Conservation (phyloP, 1,284 basidiomycete genomes). For the Tylopilus sp. region DNA sequence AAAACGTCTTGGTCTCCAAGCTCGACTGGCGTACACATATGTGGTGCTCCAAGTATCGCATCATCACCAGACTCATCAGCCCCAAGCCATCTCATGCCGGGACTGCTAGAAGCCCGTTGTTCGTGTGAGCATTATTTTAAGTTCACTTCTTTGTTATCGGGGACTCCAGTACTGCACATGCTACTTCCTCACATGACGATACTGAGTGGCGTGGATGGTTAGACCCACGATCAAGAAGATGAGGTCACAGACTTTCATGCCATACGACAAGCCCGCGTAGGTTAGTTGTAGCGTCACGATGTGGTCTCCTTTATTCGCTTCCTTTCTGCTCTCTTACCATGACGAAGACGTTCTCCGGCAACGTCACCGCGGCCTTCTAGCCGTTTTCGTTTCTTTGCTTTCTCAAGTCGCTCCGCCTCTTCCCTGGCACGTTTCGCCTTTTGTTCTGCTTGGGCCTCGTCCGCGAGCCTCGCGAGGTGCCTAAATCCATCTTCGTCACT, state of each 20-base stretch:
- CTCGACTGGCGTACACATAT: neutral
- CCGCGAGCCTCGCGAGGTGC: constrained; percentile 34
- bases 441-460: constrained; percentile 29
- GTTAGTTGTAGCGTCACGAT: constrained; percentile 9
- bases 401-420: constrained; percentile 30
- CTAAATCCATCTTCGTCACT: constrained; percentile 38
- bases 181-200: constrained; percentile 1
- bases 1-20: too few relatives aligned
- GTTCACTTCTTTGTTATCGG: constrained; percentile 1
- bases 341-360: constrained; percentile 4
- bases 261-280: neutral
- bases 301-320: constrained; percentile 15
- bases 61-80: neutral
- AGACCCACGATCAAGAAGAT: neutral
- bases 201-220: neutral
- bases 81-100: neutral
- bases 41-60: neutral
- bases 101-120: neutral
- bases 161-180: neutral
- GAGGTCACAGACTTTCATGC: neutral
- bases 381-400: constrained; percentile 36
- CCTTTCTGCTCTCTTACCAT: constrained; percentile 15
- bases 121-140: constrained; percentile 9
- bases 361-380: constrained; percentile 8
- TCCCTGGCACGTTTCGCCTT: constrained; percentile 33